Evolutionary conservation across 2,329 filamentous ascomycete genomes (phyloP).

Genomic region (Tolypocladium tropicale): DNA sequence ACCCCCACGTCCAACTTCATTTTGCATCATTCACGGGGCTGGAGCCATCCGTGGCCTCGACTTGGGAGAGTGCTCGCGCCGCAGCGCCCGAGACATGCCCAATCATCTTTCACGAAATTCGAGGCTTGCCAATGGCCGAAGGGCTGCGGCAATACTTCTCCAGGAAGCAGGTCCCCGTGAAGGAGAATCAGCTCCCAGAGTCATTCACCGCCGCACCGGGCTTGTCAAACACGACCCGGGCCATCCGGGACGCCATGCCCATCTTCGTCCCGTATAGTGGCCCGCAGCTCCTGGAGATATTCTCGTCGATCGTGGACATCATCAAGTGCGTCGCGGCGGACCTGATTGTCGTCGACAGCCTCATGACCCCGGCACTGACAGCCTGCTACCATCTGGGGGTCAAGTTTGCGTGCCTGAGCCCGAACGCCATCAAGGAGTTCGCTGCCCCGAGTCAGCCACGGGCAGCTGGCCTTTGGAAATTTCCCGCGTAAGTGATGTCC

Average conservation of each 20-base stretch:
- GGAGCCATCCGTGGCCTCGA: slow-evolving; percentile 6
- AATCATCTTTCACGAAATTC: slow-evolving; percentile 16
- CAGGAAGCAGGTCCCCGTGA: not conserved
- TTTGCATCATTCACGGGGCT: slow-evolving; percentile 31
- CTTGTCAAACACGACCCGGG: slow-evolving; percentile 13
- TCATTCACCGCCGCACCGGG: slow-evolving; percentile 6
- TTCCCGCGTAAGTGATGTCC: slow-evolving; percentile 21
- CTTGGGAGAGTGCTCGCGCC: slow-evolving; percentile 4
- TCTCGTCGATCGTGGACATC: slow-evolving; percentile 25
- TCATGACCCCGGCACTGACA: slow-evolving; percentile 32
- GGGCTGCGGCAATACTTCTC: slow-evolving; percentile 4
- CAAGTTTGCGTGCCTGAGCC: slow-evolving; percentile 28
- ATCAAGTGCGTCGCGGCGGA: slow-evolving; percentile 25
- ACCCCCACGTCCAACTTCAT: slow-evolving; percentile 28
- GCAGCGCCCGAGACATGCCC: slow-evolving; percentile 7
- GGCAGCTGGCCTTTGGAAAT: slow-evolving; percentile 22
- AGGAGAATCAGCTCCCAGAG: not conserved
- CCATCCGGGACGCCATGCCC: slow-evolving; percentile 20
- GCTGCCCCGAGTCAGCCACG: slow-evolving; percentile 26
- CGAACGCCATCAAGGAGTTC: slow-evolving; percentile 33
- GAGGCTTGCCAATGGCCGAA: slow-evolving; percentile 8
- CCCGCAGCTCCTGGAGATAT: slow-evolving; percentile 29
- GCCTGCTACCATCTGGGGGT: slow-evolving; percentile 24
- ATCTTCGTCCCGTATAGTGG: slow-evolving; percentile 11
- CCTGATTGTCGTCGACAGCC: slow-evolving; percentile 30